Conservation (phyloP, 345 rosid species). For the Sisymbrium irio region DNA sequence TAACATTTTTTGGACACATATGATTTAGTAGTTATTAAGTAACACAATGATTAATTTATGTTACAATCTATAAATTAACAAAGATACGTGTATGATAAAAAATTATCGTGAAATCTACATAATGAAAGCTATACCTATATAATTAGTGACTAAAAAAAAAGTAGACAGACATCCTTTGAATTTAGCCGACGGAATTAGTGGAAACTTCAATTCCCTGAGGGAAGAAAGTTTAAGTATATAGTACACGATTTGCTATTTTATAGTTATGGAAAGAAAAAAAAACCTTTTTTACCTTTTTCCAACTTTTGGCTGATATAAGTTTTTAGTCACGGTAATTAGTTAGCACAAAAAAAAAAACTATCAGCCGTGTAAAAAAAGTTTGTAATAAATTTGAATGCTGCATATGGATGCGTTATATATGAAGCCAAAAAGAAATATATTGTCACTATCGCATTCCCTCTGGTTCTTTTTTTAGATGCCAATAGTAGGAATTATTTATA, state of each 20-base stretch:
- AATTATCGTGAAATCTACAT: too few relatives aligned
- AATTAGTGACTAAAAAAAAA: neutral
- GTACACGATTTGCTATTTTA: neutral
- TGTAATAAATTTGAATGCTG: neutral
- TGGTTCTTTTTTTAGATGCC: neutral
- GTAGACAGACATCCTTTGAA: neutral
- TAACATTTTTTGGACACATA: neutral
- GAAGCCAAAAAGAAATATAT: neutral
- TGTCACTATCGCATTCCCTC: too few relatives aligned
- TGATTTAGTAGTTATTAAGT: too few relatives aligned
- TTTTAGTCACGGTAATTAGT: neutral
- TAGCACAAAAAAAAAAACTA: neutral
- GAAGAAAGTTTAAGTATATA: neutral
- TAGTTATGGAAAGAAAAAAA: neutral
- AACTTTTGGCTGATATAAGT: neutral
- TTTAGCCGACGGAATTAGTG: neutral
- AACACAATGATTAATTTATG: too few relatives aligned
- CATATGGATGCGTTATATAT: neutral
- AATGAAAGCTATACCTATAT: neutral
- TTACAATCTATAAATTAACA: too few relatives aligned
- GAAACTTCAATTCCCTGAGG: neutral
- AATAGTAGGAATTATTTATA: neutral
- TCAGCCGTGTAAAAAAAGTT: too few relatives aligned
- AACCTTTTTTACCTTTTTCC: neutral
- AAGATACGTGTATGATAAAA: too few relatives aligned